These are phyloP conservation scores for Phytophthora megakarya DNA, from an alignment of 352 stramenopile genomes.

Conservation along the genomic window DNA sequence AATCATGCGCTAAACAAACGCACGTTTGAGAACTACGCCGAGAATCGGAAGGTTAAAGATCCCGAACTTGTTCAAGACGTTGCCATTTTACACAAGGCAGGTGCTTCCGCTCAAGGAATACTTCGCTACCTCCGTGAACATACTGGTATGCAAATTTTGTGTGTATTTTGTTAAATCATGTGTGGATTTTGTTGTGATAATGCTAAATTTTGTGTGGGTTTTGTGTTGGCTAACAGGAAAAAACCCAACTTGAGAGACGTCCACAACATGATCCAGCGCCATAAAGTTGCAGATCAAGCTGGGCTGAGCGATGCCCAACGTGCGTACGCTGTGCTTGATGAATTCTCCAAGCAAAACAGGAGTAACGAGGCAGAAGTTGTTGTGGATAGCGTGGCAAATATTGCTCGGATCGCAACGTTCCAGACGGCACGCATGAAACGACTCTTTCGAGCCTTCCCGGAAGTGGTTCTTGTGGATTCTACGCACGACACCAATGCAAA, in stretches of 20 bases:
- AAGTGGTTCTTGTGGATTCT: constrained; percentile 12
- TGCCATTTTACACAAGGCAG: not conserved
- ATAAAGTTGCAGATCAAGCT: not conserved
- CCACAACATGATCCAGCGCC: constrained; percentile 16
- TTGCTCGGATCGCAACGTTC: constrained; percentile 1
- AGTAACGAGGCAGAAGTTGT: constrained; percentile 1
- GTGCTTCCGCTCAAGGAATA: not conserved
- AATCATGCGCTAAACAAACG: constrained; percentile 11
- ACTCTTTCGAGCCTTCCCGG: constrained; percentile 6
- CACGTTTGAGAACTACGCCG: not conserved
- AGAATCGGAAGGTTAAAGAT: constrained; percentile 1
- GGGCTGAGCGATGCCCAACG: constrained; percentile 3
- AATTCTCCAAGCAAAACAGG: constrained; percentile 1
- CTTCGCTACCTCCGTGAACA: constrained; percentile 1
- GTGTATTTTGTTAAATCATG: not conserved
- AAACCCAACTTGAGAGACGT: constrained; percentile 5
- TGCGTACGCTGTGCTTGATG: constrained; percentile 2
- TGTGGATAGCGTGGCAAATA: not conserved
- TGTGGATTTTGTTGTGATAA: not conserved
- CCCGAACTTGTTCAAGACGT: not conserved
- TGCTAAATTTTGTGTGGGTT: not conserved
- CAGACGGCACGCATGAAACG: constrained; percentile 14
- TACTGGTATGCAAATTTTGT: not conserved
- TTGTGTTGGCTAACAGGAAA: constrained; percentile 4
- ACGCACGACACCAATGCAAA: constrained; percentile 24